Percentiles rank a stretch among this genome's conserved stretches.
Evolutionary conservation across 345 rosid genomes (phyloP).

Genomic region (Eucalyptus curtisii): DNA sequence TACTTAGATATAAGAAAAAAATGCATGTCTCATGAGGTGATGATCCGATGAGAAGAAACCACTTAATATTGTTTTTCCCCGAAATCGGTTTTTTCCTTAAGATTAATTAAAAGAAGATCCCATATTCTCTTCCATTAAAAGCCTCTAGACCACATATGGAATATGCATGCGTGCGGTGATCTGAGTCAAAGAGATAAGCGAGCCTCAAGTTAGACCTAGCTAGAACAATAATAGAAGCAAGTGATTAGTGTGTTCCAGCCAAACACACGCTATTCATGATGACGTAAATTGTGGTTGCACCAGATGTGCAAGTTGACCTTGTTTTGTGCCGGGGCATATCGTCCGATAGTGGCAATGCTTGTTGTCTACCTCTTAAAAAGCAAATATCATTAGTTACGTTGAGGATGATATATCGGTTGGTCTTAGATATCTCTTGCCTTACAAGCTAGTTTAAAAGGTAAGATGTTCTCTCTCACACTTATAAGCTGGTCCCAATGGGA

Average conservation of each 20-base stretch:
- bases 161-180: neutral
- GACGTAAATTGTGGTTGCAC: neutral
- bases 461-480: too few species aligned
- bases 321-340: neutral
- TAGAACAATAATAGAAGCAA: neutral
- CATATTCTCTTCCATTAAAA: neutral
- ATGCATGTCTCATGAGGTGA: neutral
- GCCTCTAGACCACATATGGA: neutral
- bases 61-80: neutral
- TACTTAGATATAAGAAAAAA: too few species aligned
- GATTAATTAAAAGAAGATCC: neutral
- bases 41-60: too few species aligned
- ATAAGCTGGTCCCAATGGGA: too few species aligned
- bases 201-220: neutral
- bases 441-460: too few species aligned
- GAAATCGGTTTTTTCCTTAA: neutral
- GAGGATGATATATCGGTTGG: too few species aligned
- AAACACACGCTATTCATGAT: neutral
- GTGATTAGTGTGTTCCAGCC: neutral
- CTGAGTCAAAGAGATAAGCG: neutral
- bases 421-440: too few species aligned
- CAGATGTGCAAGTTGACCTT: neutral
- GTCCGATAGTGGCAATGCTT: neutral
- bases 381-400: neutral
- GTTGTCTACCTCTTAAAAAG: neutral